phyloP scores from a whole-genome alignment of 108 stramenopile species.

The Fistulifera pelliculosa region DNA sequence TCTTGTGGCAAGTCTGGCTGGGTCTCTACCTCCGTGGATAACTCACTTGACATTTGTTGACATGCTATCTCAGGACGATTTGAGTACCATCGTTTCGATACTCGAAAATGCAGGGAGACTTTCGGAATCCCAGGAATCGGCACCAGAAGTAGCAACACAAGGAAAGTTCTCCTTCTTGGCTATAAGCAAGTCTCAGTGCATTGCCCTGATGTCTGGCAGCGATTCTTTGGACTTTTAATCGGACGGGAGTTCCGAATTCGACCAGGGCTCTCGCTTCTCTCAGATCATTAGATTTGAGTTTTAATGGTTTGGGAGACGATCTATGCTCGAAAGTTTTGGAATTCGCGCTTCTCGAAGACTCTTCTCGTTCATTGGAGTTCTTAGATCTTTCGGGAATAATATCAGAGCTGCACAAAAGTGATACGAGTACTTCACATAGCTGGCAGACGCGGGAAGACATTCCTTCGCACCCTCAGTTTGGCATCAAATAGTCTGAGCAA shows the following conservation, averaged over 20 bases:
- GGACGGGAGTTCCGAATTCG: conserved; percentile 1
- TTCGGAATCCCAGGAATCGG: conserved; percentile 5
- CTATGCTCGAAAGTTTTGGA: conserved; percentile 30
- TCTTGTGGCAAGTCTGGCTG: conserved; percentile 44
- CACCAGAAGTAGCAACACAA: conserved; percentile 23
- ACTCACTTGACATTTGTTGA: conserved; percentile 47
- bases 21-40: conserved; percentile 55
- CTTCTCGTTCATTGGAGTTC: conserved; percentile 39
- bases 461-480: conserved; percentile 35
- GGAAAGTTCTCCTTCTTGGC: conserved; percentile 38
- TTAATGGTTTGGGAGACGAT: conserved; percentile 50
- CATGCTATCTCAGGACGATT: conserved; percentile 31
- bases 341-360: conserved; percentile 34
- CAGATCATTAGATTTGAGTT: conserved; percentile 42
- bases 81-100: conserved; percentile 31
- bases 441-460: conserved; percentile 31
- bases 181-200: conserved; percentile 34
- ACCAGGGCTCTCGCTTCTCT: conserved; percentile 28
- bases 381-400: conserved; percentile 44
- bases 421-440: conserved; percentile 22
- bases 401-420: conserved; percentile 35
- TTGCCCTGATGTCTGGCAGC: conserved; percentile 24
- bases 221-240: conserved; percentile 41
- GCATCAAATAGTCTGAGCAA: conserved; percentile 33
- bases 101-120: conserved; percentile 49